Base-by-base conservation (phyloP, 2,329 filamentous ascomycete species). In the Fusarium sp. region DNA sequence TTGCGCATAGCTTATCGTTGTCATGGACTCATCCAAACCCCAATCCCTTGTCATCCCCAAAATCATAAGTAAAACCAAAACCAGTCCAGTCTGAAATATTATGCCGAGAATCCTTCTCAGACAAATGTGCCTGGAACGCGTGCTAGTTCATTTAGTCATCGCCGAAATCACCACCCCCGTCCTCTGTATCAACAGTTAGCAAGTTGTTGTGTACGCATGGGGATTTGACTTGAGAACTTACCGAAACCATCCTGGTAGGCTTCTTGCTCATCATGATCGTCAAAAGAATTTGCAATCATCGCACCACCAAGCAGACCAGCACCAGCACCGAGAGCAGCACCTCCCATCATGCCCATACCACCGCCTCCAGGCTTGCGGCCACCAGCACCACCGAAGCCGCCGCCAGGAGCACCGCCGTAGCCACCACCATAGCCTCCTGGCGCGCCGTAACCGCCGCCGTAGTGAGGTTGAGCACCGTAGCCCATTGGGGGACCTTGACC, bases 291-390 rank as follows among this genome's bases (percentile, higher is more conserved):
- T 4, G 85, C 90, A 31, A 97, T 79, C 74, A 97, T 66, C 66
- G 89, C 87, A 57, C 94, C 94, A 72, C 93, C 94, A 2, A 97
- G 74, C 76, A 97, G 76, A 78, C 94, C 94, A 68, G 91, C 94
- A 71, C 93, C 94, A 6, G 93, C 79, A 81, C 94, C 94, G 42
- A 97, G 82, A 23, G 92, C 92, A 11, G 91, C 89, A 52, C 90
- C 93, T 47, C 92, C 93, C 3, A 85, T 88, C 63, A 87, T 85
- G n/a, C 93, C 92, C 81, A 95, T 77, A 21, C 79, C 78, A 43
- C 79, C 80, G 26, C 82, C 81, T 50, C 79, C 78, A 46, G 78
- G 71, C 73, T 83, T 84, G 63, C 81, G 84, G 8, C 66, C 66
- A 43, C 65, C 60, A 15, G 43, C 53, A 18, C 55, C 43, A 16